Percentiles rank a stretch among this genome's conserved stretches.
These are phyloP conservation scores for Jackrogersella multiformis DNA, from an alignment of 495 filamentous ascomycete genomes.

Conservation along the genomic window DNA sequence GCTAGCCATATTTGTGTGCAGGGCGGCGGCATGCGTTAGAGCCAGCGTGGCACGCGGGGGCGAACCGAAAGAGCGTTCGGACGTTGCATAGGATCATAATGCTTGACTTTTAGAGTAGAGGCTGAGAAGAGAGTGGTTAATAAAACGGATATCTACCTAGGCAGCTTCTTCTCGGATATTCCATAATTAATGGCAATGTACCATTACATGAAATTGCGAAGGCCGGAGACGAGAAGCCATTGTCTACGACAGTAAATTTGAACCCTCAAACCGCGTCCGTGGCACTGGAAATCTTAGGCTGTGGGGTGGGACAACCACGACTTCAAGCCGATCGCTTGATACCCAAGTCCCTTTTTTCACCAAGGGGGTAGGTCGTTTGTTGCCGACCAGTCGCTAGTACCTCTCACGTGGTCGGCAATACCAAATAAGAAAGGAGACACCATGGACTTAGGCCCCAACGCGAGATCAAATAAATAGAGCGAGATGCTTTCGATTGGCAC, in stretches of 20 bases:
- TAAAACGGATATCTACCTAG: conserved; percentile 1
- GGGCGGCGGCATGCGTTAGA: conserved; percentile 9
- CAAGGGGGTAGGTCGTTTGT: conserved; percentile 20
- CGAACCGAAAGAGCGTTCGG: conserved; percentile 2
- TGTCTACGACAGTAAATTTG: background rate
- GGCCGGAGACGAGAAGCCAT: background rate
- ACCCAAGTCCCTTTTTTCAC: conserved; percentile 17
- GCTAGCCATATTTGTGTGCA: conserved; percentile 29
- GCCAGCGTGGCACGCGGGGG: conserved; percentile 33
- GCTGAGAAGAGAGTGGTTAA: conserved; percentile 13
- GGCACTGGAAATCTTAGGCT: conserved; percentile 38
- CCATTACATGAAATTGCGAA: conserved; percentile 21
- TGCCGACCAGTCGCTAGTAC: background rate
- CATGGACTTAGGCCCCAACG: background rate
- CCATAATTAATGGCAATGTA: conserved; percentile 5
- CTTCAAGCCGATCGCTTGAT: conserved; percentile 19
- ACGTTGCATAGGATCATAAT: conserved; percentile 33
- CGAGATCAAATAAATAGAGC: conserved; percentile 6
- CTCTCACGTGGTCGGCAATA: background rate
- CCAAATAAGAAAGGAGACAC: conserved; percentile 1
- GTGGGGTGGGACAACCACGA: conserved; percentile 35
- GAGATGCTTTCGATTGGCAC: conserved; percentile 11
- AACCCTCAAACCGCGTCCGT: conserved; percentile 37
- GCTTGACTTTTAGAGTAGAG: conserved; percentile 13
- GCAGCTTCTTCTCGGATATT: background rate